These are phyloP conservation scores for Pyrenophora graminea DNA, from an alignment of 2,329 filamentous ascomycete species.

Conservation along the genomic window DNA sequence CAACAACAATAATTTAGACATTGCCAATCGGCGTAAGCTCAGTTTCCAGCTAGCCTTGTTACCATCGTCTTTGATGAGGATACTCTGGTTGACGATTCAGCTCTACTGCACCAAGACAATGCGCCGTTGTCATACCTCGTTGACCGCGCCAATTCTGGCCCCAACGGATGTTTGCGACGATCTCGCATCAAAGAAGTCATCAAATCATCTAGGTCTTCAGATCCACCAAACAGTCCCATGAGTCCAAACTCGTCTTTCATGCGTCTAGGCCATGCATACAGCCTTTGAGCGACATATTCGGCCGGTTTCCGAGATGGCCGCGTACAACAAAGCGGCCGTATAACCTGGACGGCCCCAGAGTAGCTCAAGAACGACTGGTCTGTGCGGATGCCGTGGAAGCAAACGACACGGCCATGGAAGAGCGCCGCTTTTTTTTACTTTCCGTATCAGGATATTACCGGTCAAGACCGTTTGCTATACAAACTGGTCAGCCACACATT, in stretches of 20 bases:
- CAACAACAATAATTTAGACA: slow-evolving; percentile 12
- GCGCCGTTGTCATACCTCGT: too few relatives aligned
- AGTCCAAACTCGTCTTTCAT: slow-evolving; percentile 7
- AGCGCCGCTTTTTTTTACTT: slow-evolving; percentile 19
- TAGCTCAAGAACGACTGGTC: slow-evolving; percentile 42
- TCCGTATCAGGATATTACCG: slow-evolving; percentile 24
- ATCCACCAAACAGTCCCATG: background rate
- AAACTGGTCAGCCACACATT: slow-evolving; percentile 19
- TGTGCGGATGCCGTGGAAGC: slow-evolving; percentile 34
- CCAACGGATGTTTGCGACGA: background rate
- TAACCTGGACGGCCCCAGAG: slow-evolving; percentile 28
- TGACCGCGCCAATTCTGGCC: background rate
- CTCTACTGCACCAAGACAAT: too few relatives aligned
- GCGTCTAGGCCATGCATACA: slow-evolving; percentile 22
- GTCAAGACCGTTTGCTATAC: slow-evolving; percentile 29
- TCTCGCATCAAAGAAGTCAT: slow-evolving; percentile 1
- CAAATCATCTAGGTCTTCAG: background rate
- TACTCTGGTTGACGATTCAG: too few relatives aligned
- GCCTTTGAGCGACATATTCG: slow-evolving; percentile 28
- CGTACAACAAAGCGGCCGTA: slow-evolving; percentile 36
- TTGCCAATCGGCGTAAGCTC: slow-evolving; percentile 14
- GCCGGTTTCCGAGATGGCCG: slow-evolving; percentile 26
- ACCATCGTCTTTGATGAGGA: slow-evolving; percentile 1
- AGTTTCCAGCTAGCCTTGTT: background rate
- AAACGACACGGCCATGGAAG: slow-evolving; percentile 28